Conservation (phyloP, 2,329 filamentous ascomycete genomes). For the Stagonosporopsis vannaccii region DNA sequence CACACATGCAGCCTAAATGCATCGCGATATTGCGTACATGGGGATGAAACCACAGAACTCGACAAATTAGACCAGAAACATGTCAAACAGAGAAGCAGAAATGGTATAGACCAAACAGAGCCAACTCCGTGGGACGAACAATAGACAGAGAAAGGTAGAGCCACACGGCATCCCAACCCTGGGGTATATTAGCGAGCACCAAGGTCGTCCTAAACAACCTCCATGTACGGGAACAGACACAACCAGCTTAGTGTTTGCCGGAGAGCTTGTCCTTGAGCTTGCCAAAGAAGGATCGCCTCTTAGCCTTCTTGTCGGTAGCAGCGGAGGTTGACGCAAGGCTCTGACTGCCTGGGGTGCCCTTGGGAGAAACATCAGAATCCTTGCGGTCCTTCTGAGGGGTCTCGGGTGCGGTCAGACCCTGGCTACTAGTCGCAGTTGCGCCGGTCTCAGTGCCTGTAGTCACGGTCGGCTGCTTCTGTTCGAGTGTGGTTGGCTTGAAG, state of each 20-base stretch:
- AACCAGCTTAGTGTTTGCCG: conserved; percentile 34
- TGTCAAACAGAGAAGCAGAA: conserved; percentile 32
- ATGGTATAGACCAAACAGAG: conserved; percentile 48
- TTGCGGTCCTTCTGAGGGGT: conserved; percentile 32
- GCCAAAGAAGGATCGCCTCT: conserved; percentile 57
- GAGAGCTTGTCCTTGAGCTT: conserved; percentile 59
- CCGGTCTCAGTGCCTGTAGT: conserved; percentile 51
- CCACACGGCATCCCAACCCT: conserved; percentile 20
- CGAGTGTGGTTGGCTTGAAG: conserved; percentile 48
- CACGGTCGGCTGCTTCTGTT: conserved; percentile 50
- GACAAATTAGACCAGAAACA: conserved; percentile 32
- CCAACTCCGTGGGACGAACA: conserved; percentile 44
- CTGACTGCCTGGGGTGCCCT: conserved; percentile 50
- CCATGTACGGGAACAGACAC: conserved; percentile 19
- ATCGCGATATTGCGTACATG: background rate
- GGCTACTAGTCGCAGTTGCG: conserved; percentile 29
- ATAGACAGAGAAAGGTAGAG: conserved; percentile 31
- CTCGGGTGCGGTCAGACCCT: conserved; percentile 40
- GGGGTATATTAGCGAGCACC: conserved; percentile 34
- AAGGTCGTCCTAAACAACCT: conserved; percentile 22
- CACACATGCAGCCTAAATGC: conserved; percentile 15
- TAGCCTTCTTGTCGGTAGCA: conserved; percentile 54
- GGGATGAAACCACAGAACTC: conserved; percentile 16
- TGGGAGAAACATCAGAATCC: conserved; percentile 40
- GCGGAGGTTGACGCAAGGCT: conserved; percentile 40